Evolutionary conservation across 2,329 filamentous ascomycete genomes (phyloP), one percentile per base, ranked within the genome.

Genomic region (Daldinia sp.): DNA sequence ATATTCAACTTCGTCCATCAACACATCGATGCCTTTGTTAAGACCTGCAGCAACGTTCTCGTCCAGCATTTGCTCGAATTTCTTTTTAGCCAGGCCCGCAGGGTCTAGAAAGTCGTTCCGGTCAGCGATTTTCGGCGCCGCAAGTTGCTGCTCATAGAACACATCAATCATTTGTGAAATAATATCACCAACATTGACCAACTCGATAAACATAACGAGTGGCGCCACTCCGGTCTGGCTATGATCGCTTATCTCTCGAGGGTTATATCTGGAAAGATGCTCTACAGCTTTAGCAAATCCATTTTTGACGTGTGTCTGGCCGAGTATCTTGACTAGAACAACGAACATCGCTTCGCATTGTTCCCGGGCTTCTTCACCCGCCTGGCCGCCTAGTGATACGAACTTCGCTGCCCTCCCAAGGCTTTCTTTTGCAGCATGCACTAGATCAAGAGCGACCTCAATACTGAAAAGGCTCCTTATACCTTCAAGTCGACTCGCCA

Each of bases 141-240:
- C 88, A 25, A 99, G 85, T 79, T 99, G 95, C 78, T 98, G 95
- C 75, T 96, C 91, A 78, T 96, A 99, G 75, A 99, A 99, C 30
- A 99, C 93, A 75, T 99, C 95, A 61, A 99, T 88, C 95, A 99
- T 99, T 77, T 99, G 95, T 62, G 96, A 93, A 71, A 99, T 99
- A 60, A 99, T 83, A 76, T 99, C 95, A 61, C 95, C 95, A 0
- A 99, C 94, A 74, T 99, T 99, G 76, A 99, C 95, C 25, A 99
- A 86, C 78, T 99, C 95, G 64, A 99, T 87, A 72, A 99, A 99
- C 0, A 92, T 97, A 45, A 97, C 93, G 3, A 99, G 84, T 1
- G 95, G 95, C 56, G 93, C 93, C 6, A 97, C 94, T 0, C 91
- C 92, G 30, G 86, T 81, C 67, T 88, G 83, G 71, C 86, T 86